A percentile compares a stretch with the other conserved stretches of the same genome.
phyloP scores from a whole-genome alignment of 306 rosid species.

The Fragaria nilgerrensis region DNA sequence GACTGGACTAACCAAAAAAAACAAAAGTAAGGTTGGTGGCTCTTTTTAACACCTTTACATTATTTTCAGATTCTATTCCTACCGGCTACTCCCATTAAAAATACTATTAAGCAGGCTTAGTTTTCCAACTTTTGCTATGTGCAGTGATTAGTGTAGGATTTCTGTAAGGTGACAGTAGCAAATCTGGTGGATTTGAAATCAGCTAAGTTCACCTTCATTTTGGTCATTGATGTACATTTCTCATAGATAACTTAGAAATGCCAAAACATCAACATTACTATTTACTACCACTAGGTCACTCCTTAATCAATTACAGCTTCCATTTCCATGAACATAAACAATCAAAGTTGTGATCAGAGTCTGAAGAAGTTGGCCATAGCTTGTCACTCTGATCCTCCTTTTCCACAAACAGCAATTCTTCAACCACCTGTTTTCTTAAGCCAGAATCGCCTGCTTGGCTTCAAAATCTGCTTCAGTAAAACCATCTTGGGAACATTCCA shows the following conservation, averaged over 20 bases:
- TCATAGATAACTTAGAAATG: not conserved
- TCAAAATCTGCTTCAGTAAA: slow-evolving; percentile 74
- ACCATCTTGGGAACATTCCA: slow-evolving; percentile 97
- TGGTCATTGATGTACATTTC: not conserved
- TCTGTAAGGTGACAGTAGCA: not conserved
- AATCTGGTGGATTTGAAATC: not conserved
- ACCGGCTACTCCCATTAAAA: not conserved
- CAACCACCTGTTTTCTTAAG: slow-evolving; percentile 47
- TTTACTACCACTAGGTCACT: not conserved
- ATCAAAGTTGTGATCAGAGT: not conserved
- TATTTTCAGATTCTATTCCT: not conserved
- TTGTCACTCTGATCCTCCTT: not conserved
- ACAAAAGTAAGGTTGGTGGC: not conserved
- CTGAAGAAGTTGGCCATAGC: not conserved
- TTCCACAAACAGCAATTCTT: slow-evolving; percentile 2
- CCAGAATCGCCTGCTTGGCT: slow-evolving; percentile 65
- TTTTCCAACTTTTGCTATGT: not conserved
- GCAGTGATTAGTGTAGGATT: not conserved
- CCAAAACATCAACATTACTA: not conserved
- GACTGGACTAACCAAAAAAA: not conserved
- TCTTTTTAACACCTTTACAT: not conserved
- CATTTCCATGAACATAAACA: not conserved
- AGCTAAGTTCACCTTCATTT: not conserved
- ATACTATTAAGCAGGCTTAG: not conserved
- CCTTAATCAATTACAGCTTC: slow-evolving; percentile 2